Conservation (phyloP, 805 yeast genomes). For the Jamesozyma jinghongensis region DNA sequence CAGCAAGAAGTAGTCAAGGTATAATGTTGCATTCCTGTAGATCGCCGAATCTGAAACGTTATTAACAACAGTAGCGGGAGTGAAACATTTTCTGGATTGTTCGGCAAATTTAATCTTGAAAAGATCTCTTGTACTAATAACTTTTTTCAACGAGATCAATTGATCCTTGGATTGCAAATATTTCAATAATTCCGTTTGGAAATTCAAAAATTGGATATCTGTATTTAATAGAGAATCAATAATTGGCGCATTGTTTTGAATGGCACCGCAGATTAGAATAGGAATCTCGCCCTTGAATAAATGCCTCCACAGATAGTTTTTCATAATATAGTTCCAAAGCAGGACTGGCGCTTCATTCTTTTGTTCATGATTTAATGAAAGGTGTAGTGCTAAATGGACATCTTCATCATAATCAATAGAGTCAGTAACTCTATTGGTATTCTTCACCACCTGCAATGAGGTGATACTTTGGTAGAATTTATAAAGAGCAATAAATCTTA, state of each 20-base stretch:
- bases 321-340: conserved; percentile 24
- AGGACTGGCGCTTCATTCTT: conserved; percentile 14
- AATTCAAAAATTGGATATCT: conserved; percentile 13
- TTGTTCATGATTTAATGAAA: conserved; percentile 23
- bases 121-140: conserved; percentile 12
- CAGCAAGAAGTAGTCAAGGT: conserved; percentile 17
- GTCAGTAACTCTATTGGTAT: conserved; percentile 7
- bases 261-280: conserved; percentile 8
- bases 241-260: conserved; percentile 15
- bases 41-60: conserved; percentile 23
- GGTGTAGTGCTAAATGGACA: conserved; percentile 20
- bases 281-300: conserved; percentile 24
- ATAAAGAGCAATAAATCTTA: conserved; percentile 17
- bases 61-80: conserved; percentile 19
- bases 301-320: conserved; percentile 26
- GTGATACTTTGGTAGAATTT: conserved; percentile 14
- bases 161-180: conserved; percentile 22
- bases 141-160: conserved; percentile 16
- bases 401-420: conserved; percentile 23
- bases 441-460: conserved; percentile 4
- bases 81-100: conserved; percentile 17
- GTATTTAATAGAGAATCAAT: conserved; percentile 20
- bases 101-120: conserved; percentile 15
- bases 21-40: conserved; percentile 21
- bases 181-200: conserved; percentile 19